Conservation (phyloP, 2,329 filamentous ascomycete genomes). For the Balansia obtecta region DNA sequence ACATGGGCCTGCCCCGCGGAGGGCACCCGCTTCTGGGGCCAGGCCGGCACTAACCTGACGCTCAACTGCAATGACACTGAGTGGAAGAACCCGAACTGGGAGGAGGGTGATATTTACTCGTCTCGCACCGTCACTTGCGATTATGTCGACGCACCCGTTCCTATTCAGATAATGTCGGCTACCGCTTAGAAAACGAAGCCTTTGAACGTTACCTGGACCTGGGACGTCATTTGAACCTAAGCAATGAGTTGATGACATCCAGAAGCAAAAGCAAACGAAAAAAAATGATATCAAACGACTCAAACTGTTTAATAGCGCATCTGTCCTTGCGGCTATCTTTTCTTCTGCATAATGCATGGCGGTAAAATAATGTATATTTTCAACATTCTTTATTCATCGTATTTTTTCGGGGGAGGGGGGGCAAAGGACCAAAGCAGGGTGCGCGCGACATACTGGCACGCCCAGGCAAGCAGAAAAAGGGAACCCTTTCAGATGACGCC, state of each 20-base stretch:
- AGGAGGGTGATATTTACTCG: conserved; percentile 20
- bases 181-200: conserved; percentile 11
- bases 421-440: too few species aligned
- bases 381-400: not conserved
- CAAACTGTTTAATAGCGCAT: too few species aligned
- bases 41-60: conserved; percentile 15
- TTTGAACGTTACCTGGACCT: not conserved
- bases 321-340: not conserved
- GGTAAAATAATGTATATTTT: conserved; percentile 4
- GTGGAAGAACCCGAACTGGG: conserved; percentile 20
- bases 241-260: conserved; percentile 2
- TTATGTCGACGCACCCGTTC: conserved; percentile 12
- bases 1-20: conserved; percentile 35
- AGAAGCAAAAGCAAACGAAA: not conserved
- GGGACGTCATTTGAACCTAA: not conserved
- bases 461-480: too few species aligned
- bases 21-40: conserved; percentile 17
- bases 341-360: conserved; percentile 1
- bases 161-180: conserved; percentile 15
- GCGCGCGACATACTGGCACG: too few species aligned
- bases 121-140: conserved; percentile 16
- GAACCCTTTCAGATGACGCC: too few species aligned
- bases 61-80: conserved; percentile 17
- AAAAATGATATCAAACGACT: not conserved
- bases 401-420: too few species aligned